Evolutionary conservation across 331 rosid species (phyloP), one percentile per base, ranked within the genome.

Genomic region (Dryas integrifolia): DNA sequence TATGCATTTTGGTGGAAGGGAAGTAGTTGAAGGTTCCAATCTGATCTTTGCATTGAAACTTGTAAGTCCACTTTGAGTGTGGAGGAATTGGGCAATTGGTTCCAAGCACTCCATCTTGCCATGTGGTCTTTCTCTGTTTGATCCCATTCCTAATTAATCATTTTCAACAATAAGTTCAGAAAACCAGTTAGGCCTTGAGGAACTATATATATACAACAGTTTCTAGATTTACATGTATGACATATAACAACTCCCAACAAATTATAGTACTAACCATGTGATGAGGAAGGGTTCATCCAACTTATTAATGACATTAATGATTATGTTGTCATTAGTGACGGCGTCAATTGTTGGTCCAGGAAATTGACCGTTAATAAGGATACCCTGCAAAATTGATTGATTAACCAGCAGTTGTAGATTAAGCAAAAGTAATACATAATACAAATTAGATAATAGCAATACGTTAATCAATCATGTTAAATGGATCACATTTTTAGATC

Each of bases 61-160:
- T 85, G 88, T 91, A 93, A 38, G 91, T 89, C 95, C 96, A 93
- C 41, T 85, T 93, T 15, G 88, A 9, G 41, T 88, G 89, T 0
- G 92, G 97, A 64, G 92, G 97, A n/a, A 93, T 91, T 1, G 98
- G 88, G 59, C 98, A 93, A 70, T 93, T 89, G 4, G 96, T 93
- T 72, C 97, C 98, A 9, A 89, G 67, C 7, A 89, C 95, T 18
- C 98, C 98, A 56, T 93, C 97, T 81, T 93, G 86, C 97, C 98
- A 93, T 45, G 94, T 43, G 1, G 89, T 86, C 70, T 72, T 89
- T 73, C 96, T 84, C 72, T 85, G 91, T 70, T 93, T 75, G 48
- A 93, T 80, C 26, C 98, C 98, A 41, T 73, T 91, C 98, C 98
- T 93, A 65, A 18, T 30, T 30, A 30, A 30, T 30, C 35, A 30